phyloP scores from a whole-genome alignment of 352 stramenopile genomes.

The Phytophthora uliginosa region DNA sequence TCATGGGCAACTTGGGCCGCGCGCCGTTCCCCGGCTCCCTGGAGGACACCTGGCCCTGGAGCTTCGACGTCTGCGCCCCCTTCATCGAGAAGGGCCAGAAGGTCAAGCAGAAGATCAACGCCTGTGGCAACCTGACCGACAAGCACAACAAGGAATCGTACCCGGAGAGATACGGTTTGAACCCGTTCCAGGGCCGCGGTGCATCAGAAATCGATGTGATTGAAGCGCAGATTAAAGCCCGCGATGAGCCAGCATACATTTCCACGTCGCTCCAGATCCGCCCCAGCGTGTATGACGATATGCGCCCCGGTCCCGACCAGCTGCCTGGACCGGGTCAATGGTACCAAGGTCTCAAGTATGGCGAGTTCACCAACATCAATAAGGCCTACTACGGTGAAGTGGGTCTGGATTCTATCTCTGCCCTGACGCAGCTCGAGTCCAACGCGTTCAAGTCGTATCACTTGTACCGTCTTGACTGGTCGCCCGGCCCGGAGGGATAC shows the following conservation, averaged over 20 bases:
- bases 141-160: conserved; percentile 91
- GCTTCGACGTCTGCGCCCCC: conserved; percentile 93
- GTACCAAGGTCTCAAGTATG: conserved; percentile 91
- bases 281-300: conserved; percentile 72
- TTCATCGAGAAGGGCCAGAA: conserved; percentile 91
- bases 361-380: conserved; percentile 93
- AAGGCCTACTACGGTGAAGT: conserved; percentile 96
- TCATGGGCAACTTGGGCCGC: conserved; percentile 98
- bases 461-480: conserved; percentile 97
- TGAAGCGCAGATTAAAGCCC: conserved; percentile 85
- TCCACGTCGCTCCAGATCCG: conserved; percentile 96
- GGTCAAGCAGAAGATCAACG: conserved; percentile 95
- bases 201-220: conserved; percentile 98
- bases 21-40: conserved; percentile 95
- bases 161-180: conserved; percentile 92
- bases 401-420: conserved; percentile 96
- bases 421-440: conserved; percentile 92
- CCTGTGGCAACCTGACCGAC: conserved; percentile 95
- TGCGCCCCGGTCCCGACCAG: conserved; percentile 68
- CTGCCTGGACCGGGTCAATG: conserved; percentile 83
- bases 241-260: conserved; percentile 92
- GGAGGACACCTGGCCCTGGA: conserved; percentile 98
- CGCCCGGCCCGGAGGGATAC: conserved; percentile 91
- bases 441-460: conserved; percentile 95
- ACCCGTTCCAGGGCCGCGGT: conserved; percentile 93